These are phyloP conservation scores for Vachellia pachyceras DNA, from an alignment of 306 rosid genomes.

Conservation along the genomic window DNA sequence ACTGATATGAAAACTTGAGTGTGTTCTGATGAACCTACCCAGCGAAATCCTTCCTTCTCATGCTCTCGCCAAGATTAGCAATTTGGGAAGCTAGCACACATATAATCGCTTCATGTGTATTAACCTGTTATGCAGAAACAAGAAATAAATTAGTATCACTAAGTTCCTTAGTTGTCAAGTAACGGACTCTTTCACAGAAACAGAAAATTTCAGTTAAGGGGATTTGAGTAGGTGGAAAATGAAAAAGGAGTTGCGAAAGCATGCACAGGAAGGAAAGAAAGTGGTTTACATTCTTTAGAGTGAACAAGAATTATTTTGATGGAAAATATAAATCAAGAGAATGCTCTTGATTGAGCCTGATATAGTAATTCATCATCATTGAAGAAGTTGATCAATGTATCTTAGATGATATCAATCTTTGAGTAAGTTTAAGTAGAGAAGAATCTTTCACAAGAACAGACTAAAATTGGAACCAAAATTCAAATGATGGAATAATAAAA, in stretches of 20 bases:
- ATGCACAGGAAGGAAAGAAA: background rate
- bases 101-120: constrained; percentile 66
- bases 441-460: background rate
- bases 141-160: constrained; percentile 11
- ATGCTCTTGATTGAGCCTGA: background rate
- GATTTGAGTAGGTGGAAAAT: constrained; percentile 9
- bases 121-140: constrained; percentile 55
- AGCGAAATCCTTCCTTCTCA: constrained; percentile 93
- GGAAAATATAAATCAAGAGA: background rate
- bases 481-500: background rate
- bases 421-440: background rate
- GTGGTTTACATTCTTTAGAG: background rate
- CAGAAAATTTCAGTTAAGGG: background rate
- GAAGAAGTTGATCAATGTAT: background rate
- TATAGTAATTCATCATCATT: background rate
- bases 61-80: constrained; percentile 96
- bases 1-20: background rate
- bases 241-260: constrained; percentile 1
- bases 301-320: background rate
- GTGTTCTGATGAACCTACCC: constrained; percentile 62
- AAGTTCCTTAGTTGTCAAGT: constrained; percentile 21
- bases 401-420: background rate
- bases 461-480: background rate
- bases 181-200: background rate
- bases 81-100: constrained; percentile 92